Conservation (phyloP, 495 filamentous ascomycete species). For the Bacidia gigantensis region DNA sequence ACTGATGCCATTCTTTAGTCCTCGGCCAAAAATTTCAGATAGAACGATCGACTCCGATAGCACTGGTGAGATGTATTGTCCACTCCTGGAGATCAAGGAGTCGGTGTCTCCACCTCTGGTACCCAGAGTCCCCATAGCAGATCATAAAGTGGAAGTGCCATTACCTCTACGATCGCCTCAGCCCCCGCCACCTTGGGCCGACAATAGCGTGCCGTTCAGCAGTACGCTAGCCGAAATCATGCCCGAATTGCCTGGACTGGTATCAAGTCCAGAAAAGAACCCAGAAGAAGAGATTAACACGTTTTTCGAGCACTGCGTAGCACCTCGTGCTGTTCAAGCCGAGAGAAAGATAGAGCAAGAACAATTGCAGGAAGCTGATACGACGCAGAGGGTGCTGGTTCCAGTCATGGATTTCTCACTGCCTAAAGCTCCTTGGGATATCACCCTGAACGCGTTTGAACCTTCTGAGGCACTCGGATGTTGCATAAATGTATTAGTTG, state of each 20-base stretch:
- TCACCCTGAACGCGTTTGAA: conserved; percentile 39
- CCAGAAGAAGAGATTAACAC: conserved; percentile 24
- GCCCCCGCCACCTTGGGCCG: conserved; percentile 17
- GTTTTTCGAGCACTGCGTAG: conserved; percentile 30
- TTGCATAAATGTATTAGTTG: conserved; percentile 58
- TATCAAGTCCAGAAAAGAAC: conserved; percentile 15
- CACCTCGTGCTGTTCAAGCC: conserved; percentile 29
- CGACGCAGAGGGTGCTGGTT: conserved; percentile 40
- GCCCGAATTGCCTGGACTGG: conserved; percentile 16
- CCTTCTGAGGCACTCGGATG: conserved; percentile 70
- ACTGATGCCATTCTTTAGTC: conserved; percentile 12
- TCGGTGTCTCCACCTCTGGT: conserved; percentile 11
- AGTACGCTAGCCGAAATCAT: conserved; percentile 22
- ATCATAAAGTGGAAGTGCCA: conserved; percentile 27
- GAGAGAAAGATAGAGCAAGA: conserved; percentile 43
- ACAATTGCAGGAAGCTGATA: conserved; percentile 43
- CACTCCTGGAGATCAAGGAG: conserved; percentile 14
- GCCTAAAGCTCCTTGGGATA: conserved; percentile 41
- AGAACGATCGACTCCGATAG: conserved; percentile 13
- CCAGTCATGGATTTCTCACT: conserved; percentile 48
- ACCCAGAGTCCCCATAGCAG: conserved; percentile 19
- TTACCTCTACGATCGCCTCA: conserved; percentile 20
- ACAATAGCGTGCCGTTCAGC: conserved; percentile 27
- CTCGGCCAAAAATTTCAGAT: neutral
- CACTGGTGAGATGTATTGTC: conserved; percentile 17